These are phyloP conservation scores for Trichophyton rubrum DNA, from an alignment of 2,329 filamentous ascomycete genomes.

Conservation along the genomic window DNA sequence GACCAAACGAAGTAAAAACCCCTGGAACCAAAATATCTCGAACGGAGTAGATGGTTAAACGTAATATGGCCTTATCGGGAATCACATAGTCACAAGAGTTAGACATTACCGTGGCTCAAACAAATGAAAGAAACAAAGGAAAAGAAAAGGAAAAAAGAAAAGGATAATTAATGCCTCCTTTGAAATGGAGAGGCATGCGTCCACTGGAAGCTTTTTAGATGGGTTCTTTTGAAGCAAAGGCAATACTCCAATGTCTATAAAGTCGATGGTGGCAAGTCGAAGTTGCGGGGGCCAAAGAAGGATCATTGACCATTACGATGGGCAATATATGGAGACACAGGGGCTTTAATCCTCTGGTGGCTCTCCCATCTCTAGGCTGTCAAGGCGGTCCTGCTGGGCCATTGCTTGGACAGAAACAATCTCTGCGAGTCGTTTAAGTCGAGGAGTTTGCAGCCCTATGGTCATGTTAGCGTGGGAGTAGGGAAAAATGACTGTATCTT, in stretches of 20 bases:
- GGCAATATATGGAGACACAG: not conserved
- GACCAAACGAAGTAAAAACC: slow-evolving; percentile 3
- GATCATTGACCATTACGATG: not conserved
- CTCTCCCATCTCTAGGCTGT: slow-evolving; percentile 28
- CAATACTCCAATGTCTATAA: not conserved
- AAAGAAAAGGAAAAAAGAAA: not conserved
- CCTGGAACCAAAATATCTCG: slow-evolving; percentile 1
- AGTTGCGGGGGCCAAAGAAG: not conserved
- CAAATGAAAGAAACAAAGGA: not conserved
- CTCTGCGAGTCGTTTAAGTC: slow-evolving; percentile 90
- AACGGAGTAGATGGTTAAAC: slow-evolving; percentile 2
- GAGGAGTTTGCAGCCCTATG: slow-evolving; percentile 84
- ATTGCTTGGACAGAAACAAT: slow-evolving; percentile 95
- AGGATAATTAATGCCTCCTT: not conserved
- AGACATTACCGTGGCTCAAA: slow-evolving; percentile 1
- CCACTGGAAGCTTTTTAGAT: not conserved
- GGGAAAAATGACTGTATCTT: not conserved
- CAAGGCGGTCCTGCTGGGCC: slow-evolving; percentile 80
- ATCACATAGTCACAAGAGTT: not conserved
- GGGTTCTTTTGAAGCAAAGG: not conserved
- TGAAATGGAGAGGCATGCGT: not conserved
- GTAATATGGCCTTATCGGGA: slow-evolving; percentile 1
- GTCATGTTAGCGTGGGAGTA: not conserved
- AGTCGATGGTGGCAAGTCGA: not conserved
- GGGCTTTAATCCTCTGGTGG: slow-evolving; percentile 10